Evolutionary conservation across 371 early-diverging fungal genomes (phyloP).

Genomic region (Choanephora cucurbitarum): DNA sequence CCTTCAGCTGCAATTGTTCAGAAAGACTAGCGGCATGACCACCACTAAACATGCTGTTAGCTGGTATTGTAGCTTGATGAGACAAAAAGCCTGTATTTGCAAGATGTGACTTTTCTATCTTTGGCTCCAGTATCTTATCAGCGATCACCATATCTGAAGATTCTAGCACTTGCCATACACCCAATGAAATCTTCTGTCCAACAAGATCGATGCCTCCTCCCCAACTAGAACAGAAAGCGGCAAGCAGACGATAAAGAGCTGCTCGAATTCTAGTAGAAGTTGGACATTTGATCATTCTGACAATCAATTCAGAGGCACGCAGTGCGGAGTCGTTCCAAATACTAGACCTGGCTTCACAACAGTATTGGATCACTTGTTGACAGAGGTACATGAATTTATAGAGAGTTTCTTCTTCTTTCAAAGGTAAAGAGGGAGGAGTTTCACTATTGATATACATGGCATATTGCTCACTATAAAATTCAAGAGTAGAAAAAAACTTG

Average conservation of each 20-base stretch:
- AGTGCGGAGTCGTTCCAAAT: constrained; percentile 23
- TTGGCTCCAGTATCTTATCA: constrained; percentile 14
- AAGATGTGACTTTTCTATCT: not conserved
- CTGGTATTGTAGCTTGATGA: not conserved
- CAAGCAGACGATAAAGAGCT: constrained; percentile 25
- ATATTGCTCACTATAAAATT: constrained; percentile 21
- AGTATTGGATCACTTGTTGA: constrained; percentile 36
- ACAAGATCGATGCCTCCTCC: constrained; percentile 29
- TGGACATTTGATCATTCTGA: constrained; percentile 28
- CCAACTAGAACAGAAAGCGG: constrained; percentile 38
- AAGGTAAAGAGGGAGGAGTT: constrained; percentile 16
- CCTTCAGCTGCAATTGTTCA: not conserved
- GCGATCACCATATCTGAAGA: constrained; percentile 27
- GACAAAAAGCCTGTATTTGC: not conserved
- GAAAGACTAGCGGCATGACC: not conserved
- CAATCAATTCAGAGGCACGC: constrained; percentile 16
- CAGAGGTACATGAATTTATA: constrained; percentile 28
- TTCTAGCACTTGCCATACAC: constrained; percentile 33
- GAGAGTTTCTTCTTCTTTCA: constrained; percentile 24
- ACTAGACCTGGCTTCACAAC: constrained; percentile 14
- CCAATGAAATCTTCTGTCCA: constrained; percentile 22
- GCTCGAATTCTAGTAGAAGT: constrained; percentile 27
- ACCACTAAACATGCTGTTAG: not conserved
- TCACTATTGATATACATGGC: constrained; percentile 1
- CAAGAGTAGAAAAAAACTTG: constrained; percentile 32